These are phyloP conservation scores for Dothiorella sarmentorum DNA, from an alignment of 2,329 filamentous ascomycete species.

Conservation along the genomic window DNA sequence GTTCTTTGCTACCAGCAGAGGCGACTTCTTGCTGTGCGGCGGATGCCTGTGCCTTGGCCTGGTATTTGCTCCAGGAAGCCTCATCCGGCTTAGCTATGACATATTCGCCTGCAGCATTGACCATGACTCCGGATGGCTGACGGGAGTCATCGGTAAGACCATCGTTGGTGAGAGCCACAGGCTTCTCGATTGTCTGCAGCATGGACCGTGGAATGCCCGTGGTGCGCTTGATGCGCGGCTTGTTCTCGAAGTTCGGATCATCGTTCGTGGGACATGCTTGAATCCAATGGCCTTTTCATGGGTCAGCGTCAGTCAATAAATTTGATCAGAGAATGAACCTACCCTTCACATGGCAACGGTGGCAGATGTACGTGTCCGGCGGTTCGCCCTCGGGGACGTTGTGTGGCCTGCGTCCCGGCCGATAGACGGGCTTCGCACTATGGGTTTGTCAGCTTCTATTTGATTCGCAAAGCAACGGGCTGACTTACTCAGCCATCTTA, in stretches of 20 bases:
- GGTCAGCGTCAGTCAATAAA: conserved; percentile 30
- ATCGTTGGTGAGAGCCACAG: conserved; percentile 67
- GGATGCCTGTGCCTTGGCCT: conserved; percentile 86
- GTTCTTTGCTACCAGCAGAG: conserved; percentile 75
- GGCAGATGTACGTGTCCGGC: conserved; percentile 91
- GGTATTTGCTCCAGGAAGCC: conserved; percentile 93
- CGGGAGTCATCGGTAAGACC: conserved; percentile 76
- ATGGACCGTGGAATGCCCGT: conserved; percentile 96
- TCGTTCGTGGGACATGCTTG: conserved; percentile 98
- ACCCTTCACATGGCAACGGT: conserved; percentile 91
- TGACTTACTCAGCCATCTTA: conserved; percentile 67
- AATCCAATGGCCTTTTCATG: conserved; percentile 78
- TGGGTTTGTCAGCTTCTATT: conserved; percentile 14
- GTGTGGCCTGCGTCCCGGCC: conserved; percentile 55
- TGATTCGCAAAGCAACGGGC: conserved; percentile 26
- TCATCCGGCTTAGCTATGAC: conserved; percentile 95
- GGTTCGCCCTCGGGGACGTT: conserved; percentile 90
- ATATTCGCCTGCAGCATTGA: conserved; percentile 95
- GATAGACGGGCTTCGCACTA: conserved; percentile 44
- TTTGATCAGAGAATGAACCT: too few relatives aligned
- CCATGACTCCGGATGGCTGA: conserved; percentile 86
- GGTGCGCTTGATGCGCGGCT: conserved; percentile 89
- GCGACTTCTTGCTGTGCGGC: conserved; percentile 77
- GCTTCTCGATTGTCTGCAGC: conserved; percentile 92
- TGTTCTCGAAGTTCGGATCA: conserved; percentile 91